These are phyloP conservation scores for Hypholoma sublateritium DNA, from an alignment of 768 basidiomycete genomes.

Conservation along the genomic window DNA sequence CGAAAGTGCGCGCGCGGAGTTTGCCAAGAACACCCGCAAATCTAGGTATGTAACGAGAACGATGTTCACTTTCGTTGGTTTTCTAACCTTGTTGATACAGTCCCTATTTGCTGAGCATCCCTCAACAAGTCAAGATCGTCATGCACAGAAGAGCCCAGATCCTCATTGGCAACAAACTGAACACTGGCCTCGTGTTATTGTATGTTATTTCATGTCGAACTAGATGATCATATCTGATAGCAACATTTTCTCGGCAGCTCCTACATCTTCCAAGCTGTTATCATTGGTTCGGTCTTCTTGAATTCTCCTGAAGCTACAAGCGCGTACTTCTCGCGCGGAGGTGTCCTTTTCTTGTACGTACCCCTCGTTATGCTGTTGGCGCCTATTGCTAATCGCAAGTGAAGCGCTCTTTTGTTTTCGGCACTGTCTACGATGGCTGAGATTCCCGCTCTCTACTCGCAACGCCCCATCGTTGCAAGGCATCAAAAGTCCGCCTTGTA, in stretches of 20 bases:
- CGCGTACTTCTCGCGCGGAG: conserved; percentile 75
- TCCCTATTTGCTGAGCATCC: conserved; percentile 44
- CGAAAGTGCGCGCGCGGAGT: conserved; percentile 49
- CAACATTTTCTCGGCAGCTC: conserved; percentile 30
- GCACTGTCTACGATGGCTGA: conserved; percentile 64
- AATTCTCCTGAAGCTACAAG: conserved; percentile 51
- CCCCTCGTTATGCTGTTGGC: neutral
- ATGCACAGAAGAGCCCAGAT: conserved; percentile 47
- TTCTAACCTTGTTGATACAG: conserved; percentile 20
- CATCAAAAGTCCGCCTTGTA: conserved; percentile 64
- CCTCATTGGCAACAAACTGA: conserved; percentile 36
- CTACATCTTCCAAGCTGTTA: conserved; percentile 49
- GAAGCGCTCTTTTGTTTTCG: conserved; percentile 56
- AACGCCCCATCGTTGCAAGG: conserved; percentile 59
- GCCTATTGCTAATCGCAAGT: neutral
- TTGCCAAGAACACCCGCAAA: conserved; percentile 43
- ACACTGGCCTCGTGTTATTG: conserved; percentile 35
- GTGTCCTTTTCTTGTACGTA: conserved; percentile 73
- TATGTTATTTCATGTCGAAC: conserved; percentile 13
- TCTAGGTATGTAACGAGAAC: conserved; percentile 23
- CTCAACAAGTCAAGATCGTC: conserved; percentile 45
- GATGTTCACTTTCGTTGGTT: neutral
- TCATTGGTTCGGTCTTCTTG: conserved; percentile 68
- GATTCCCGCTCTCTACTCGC: conserved; percentile 57
- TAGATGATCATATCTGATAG: neutral